A percentile compares a stretch with the other conserved stretches of the same genome.
Conservation (phyloP, 208 protist species). For the Leishmania martiniquensis region DNA sequence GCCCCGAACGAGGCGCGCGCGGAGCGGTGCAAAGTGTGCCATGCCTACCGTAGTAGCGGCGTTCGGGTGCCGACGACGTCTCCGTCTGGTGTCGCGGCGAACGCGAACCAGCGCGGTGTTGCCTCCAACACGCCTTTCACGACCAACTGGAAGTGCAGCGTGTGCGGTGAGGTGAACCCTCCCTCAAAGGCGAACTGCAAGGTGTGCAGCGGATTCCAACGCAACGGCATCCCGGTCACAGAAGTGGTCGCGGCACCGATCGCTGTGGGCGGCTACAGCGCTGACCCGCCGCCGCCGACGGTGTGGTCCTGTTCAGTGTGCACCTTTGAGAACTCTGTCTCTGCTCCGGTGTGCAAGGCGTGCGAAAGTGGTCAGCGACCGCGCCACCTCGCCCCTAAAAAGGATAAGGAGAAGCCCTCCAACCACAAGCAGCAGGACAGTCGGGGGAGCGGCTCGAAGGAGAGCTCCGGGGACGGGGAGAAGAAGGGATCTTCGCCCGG, state of each 20-base stretch:
- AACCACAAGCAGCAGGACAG: neutral
- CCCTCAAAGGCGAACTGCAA: slow-evolving; percentile 43
- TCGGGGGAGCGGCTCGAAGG: neutral
- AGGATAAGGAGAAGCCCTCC: slow-evolving; percentile 8
- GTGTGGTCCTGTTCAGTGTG: slow-evolving; percentile 80
- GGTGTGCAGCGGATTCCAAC: slow-evolving; percentile 67
- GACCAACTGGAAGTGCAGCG: slow-evolving; percentile 60
- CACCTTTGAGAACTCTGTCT: slow-evolving; percentile 71
- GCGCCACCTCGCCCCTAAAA: slow-evolving; percentile 36
- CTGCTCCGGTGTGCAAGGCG: slow-evolving; percentile 56
- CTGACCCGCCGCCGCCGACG: slow-evolving; percentile 22
- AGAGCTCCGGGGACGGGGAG: slow-evolving; percentile 8
- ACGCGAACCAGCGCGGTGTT: neutral
- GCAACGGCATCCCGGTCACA: slow-evolving; percentile 55
- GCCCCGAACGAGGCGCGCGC: slow-evolving; percentile 55
- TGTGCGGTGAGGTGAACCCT: slow-evolving; percentile 63
- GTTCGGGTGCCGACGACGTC: slow-evolving; percentile 27
- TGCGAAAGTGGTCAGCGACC: slow-evolving; percentile 81
- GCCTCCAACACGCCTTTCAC: slow-evolving; percentile 20
- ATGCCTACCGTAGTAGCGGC: slow-evolving; percentile 48
- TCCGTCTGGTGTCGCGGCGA: slow-evolving; percentile 10
- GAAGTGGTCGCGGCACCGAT: slow-evolving; percentile 4
- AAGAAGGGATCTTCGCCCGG: slow-evolving; percentile 11
- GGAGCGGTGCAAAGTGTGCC: slow-evolving; percentile 63
- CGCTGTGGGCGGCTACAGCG: neutral